Percentiles rank a stretch among this genome's conserved stretches.
Evolutionary conservation across 164 flowering plant species (phyloP).

Genomic region (Tinospora cordifolia): DNA sequence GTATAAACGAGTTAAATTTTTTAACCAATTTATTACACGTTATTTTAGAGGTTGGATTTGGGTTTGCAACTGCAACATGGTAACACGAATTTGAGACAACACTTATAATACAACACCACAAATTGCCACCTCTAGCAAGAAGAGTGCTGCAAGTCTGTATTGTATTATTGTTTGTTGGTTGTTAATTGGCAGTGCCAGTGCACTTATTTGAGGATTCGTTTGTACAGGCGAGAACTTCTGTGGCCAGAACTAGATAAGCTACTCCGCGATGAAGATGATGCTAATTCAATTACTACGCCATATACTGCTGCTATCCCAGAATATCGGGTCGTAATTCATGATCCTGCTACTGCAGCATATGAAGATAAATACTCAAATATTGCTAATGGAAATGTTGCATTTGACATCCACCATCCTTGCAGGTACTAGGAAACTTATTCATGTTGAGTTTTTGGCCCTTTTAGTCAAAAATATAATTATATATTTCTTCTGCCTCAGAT

Average conservation of each 20-base stretch:
- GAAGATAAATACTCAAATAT: constrained; percentile 29
- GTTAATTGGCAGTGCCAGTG: background rate
- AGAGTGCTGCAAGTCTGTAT: background rate
- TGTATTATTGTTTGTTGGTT: background rate
- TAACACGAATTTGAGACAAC: too few relatives aligned
- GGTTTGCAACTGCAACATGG: too few relatives aligned
- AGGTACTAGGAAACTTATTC: constrained; percentile 33
- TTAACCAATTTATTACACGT: too few relatives aligned
- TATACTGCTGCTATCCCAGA: constrained; percentile 73
- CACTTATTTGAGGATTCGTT: constrained; percentile 6
- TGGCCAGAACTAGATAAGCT: constrained; percentile 80
- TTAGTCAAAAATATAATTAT: constrained; percentile 1
- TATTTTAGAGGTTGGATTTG: too few relatives aligned
- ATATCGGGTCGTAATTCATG: constrained; percentile 64
- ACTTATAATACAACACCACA: too few relatives aligned
- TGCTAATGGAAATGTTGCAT: constrained; percentile 22
- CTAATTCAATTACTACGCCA: constrained; percentile 48
- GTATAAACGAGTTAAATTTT: too few relatives aligned
- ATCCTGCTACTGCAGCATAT: constrained; percentile 22
- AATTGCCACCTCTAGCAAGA: too few relatives aligned
- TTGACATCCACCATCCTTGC: constrained; percentile 90
- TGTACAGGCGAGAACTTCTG: constrained; percentile 55
- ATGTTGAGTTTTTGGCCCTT: background rate
- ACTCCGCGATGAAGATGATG: constrained; percentile 63
- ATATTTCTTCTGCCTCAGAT: constrained; percentile 28